Conservation (phyloP, 2,329 filamentous ascomycete genomes). For the Fusarium sp. region DNA sequence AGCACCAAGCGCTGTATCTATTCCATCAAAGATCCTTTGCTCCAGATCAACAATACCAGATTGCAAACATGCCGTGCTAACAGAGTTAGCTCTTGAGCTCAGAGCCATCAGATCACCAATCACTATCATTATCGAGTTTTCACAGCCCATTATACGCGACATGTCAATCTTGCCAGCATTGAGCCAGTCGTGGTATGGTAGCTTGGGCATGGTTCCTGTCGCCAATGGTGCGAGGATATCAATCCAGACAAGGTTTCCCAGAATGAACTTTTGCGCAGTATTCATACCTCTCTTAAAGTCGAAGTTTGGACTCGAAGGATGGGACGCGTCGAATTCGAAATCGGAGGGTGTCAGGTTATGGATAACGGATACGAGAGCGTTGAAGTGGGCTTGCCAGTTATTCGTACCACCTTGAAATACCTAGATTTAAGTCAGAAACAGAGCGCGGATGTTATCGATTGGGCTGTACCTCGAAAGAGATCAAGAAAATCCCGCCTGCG, state of each 20-base stretch:
- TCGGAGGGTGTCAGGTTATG: constrained; percentile 13
- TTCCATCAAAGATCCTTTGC: too few relatives aligned
- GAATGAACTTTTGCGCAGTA: constrained; percentile 33
- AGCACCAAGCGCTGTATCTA: too few relatives aligned
- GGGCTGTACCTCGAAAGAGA: constrained; percentile 43
- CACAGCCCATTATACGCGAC: constrained; percentile 39
- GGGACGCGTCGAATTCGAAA: neutral
- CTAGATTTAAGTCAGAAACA: neutral
- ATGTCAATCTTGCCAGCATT: constrained; percentile 24
- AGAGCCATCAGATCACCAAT: constrained; percentile 35
- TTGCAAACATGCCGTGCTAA: too few relatives aligned
- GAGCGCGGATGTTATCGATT: neutral
- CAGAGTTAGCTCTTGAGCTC: neutral
- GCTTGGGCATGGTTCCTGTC: constrained; percentile 7
- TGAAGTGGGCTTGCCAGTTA: constrained; percentile 41
- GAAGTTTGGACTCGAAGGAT: constrained; percentile 6
- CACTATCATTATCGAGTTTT: constrained; percentile 31
- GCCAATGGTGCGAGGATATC: constrained; percentile 34
- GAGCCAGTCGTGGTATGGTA: constrained; percentile 30
- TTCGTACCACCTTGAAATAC: constrained; percentile 37
- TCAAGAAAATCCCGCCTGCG: constrained; percentile 43
- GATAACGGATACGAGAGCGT: constrained; percentile 29
- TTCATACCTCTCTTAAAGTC: constrained; percentile 30
- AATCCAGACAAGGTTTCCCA: constrained; percentile 40
- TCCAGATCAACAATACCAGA: too few relatives aligned